phyloP scores from a whole-genome alignment of 257 asterid genomes.

The Solanum chmielewskii region DNA sequence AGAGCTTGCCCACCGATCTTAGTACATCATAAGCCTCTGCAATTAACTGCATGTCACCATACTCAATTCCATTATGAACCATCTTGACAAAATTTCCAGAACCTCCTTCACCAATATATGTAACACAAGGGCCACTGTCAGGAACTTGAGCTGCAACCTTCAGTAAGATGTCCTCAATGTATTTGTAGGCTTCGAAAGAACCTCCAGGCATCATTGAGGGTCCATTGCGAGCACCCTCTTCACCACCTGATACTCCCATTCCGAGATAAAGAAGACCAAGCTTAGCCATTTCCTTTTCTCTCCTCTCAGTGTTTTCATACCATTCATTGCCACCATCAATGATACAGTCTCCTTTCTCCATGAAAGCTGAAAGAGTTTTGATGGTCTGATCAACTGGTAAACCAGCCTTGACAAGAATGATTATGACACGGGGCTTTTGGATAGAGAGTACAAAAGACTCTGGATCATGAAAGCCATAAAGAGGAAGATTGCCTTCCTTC shows the following conservation, averaged over 20 bases:
- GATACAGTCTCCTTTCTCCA: constrained; percentile 96
- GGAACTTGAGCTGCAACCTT: constrained; percentile 95
- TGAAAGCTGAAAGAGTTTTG: constrained; percentile 69
- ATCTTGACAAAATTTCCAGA: constrained; percentile 91
- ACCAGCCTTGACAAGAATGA: constrained; percentile 96
- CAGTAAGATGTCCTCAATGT: constrained; percentile 69
- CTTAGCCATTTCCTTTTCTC: constrained; percentile 73
- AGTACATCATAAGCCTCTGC: constrained; percentile 90
- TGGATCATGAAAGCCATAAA: constrained; percentile 78
- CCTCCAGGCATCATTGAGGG: constrained; percentile 99
- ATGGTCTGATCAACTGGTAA: constrained; percentile 93
- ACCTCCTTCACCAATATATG: constrained; percentile 84
- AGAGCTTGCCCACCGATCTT: constrained; percentile 80
- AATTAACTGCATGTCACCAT: constrained; percentile 95
- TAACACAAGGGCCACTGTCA: constrained; percentile 96
- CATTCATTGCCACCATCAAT: constrained; percentile 97
- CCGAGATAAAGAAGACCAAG: constrained; percentile 75
- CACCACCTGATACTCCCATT: constrained; percentile 99
- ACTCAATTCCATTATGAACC: constrained; percentile 92
- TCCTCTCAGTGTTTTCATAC: constrained; percentile 96
- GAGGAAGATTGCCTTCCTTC: constrained; percentile 74
- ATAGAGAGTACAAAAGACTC: constrained; percentile 73
- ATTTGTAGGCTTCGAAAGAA: constrained; percentile 63
- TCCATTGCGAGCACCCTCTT: constrained; percentile 92
- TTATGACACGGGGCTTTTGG: constrained; percentile 91